Evolutionary conservation across 2,329 filamentous ascomycete species (phyloP), one percentile per base, ranked within the genome.

Genomic region (Tolypocladium sp.): DNA sequence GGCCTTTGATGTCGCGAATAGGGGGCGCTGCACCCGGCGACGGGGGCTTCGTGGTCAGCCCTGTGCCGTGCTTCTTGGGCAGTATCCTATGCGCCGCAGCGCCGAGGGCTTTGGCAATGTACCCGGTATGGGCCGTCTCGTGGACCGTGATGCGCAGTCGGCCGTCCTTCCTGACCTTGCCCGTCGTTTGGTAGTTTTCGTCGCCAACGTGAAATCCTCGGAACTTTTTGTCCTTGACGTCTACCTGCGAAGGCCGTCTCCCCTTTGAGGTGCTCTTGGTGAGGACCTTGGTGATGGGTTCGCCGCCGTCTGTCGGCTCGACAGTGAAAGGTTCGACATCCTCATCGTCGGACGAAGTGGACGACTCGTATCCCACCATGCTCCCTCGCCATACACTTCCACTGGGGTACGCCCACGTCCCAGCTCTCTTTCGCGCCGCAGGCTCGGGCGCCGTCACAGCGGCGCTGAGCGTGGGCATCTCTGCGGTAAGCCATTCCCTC

Each of bases 91-190:
- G 83, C 58, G 81, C 77, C 52, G 89, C 78, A 4, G 84, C 83
- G 3, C 88, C 88, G 0, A 92, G 75, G 3, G 88, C 87, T 67
- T 91, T 91, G 51, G 87, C 87, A 33, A 92, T 76, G 64, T 90
- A 91, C 13, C 89, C 89, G 1, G 77, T 86, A 63, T 87, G 85
- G 59, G 81, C 81, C 1, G 83, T 87, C 68, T 92, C 88, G 57
- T 87, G 86, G 66, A 92, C 79, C 5, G 85, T 88, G 62, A 92
- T 89, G 62, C 84, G 85, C 55, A 92, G 72, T 27, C 89, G 80
- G 0, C 89, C 89, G 69, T 92, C 89, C 54, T 76, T 79, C 70
- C 84, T 88, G 1, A 90, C 81, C 62, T 78, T 84, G 30, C 87
- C 87, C 62, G 79, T 84, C 1, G 85, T 89, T 25, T 76, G 78